Percentiles rank a stretch among this genome's conserved stretches.
Conservation (phyloP, 2,329 filamentous ascomycete species). For the Akanthomyces uredinophilus region DNA sequence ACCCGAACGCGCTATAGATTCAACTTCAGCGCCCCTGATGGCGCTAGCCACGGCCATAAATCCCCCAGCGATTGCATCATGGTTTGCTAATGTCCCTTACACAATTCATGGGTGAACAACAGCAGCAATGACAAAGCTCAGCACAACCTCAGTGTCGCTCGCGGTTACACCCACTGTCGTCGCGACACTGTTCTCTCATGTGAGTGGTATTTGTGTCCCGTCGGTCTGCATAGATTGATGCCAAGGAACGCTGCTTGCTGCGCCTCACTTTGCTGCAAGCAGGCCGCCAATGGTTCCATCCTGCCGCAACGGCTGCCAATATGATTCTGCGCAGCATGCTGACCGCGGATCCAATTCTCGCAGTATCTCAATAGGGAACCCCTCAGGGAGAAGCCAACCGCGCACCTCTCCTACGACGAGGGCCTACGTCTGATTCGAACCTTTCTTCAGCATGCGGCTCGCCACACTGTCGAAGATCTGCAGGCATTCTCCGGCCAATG, state of each 20-base stretch:
- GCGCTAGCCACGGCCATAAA: not conserved
- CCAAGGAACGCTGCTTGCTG: not conserved
- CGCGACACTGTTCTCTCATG: slow-evolving; percentile 81
- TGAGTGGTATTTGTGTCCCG: slow-evolving; percentile 37
- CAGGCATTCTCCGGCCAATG: slow-evolving; percentile 89
- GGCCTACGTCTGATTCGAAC: slow-evolving; percentile 80
- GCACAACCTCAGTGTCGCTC: slow-evolving; percentile 74
- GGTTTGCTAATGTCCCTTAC: not conserved
- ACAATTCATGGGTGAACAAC: not conserved
- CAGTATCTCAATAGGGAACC: slow-evolving; percentile 79
- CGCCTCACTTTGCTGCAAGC: not conserved
- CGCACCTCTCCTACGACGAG: slow-evolving; percentile 90
- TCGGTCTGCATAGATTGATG: not conserved
- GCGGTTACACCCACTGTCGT: slow-evolving; percentile 86
- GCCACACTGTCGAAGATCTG: slow-evolving; percentile 87
- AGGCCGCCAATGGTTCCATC: not conserved
- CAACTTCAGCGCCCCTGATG: not conserved
- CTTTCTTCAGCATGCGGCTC: slow-evolving; percentile 79
- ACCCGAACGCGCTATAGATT: not conserved
- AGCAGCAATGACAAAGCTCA: slow-evolving; percentile 53
- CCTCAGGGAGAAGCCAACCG: slow-evolving; percentile 73
- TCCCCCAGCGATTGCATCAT: not conserved
- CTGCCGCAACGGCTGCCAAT: not conserved
- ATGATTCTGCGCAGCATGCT: not conserved
- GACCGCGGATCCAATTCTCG: not conserved